Percentiles rank a stretch among this genome's conserved stretches.
These are phyloP conservation scores for Crithidia thermophila DNA, from an alignment of 208 protist genomes.

Conservation along the genomic window DNA sequence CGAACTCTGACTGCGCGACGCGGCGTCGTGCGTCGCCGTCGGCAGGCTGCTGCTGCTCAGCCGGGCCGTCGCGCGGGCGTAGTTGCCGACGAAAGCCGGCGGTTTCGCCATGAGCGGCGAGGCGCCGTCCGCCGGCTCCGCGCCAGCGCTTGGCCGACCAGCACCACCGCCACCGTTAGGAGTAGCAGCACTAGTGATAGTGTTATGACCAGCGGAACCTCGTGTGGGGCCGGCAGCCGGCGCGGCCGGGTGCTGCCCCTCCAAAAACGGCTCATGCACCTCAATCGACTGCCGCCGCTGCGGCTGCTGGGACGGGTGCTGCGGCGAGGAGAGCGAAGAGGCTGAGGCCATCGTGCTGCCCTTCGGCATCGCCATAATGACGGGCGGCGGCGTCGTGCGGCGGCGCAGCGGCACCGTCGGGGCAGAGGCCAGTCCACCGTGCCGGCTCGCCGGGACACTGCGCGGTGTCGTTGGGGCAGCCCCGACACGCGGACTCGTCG, in stretches of 20 bases:
- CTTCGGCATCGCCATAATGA: background rate
- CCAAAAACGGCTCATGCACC: slow-evolving; percentile 11
- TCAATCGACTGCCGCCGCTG: background rate
- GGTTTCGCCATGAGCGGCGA: background rate
- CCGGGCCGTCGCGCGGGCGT: slow-evolving; percentile 6
- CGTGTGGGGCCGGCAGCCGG: background rate
- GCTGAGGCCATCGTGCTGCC: background rate
- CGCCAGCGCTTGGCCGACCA: background rate
- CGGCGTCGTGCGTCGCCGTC: background rate
- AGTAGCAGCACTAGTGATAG: no score
- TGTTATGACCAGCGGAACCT: no score
- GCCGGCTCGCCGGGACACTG: background rate
- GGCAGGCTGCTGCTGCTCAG: slow-evolving; percentile 10
- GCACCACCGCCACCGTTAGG: background rate
- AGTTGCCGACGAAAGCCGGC: background rate
- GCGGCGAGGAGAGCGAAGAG: background rate
- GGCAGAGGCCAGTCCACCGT: background rate
- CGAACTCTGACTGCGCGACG: slow-evolving; percentile 2
- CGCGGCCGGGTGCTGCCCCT: background rate
- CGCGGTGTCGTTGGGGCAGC: background rate
- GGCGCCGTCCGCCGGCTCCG: background rate
- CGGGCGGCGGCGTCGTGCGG: background rate
- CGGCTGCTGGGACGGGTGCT: background rate
- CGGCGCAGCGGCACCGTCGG: slow-evolving; percentile 7
- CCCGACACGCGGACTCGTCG: background rate